These are phyloP conservation scores for Leccinum obscurum DNA, from an alignment of 768 basidiomycete genomes.

Conservation along the genomic window DNA sequence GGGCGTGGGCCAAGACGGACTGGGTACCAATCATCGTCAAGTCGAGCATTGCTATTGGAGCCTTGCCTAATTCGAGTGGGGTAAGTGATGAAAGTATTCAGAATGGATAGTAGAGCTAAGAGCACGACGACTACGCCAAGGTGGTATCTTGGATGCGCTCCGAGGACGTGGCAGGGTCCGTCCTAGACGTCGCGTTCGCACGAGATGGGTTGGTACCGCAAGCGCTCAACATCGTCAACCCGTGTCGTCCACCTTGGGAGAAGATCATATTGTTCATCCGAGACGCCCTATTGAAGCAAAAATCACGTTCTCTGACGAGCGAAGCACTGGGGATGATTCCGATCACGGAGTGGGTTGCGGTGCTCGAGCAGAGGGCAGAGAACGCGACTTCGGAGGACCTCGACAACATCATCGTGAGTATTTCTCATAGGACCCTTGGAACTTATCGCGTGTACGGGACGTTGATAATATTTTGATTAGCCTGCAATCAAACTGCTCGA, in stretches of 20 bases:
- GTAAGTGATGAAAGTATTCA: constrained; percentile 21
- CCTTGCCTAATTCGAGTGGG: constrained; percentile 34
- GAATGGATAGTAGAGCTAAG: not conserved
- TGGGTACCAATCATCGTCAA: constrained; percentile 39
- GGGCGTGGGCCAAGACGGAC: constrained; percentile 36
- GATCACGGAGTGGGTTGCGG: constrained; percentile 31
- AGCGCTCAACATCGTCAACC: constrained; percentile 40
- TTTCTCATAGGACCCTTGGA: not conserved
- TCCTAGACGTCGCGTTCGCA: constrained; percentile 35
- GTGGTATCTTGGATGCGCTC: constrained; percentile 39
- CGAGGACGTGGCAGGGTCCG: constrained; percentile 34
- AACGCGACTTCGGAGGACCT: constrained; percentile 10
- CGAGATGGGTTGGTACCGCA: constrained; percentile 12
- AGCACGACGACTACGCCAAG: not conserved
- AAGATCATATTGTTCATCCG: constrained; percentile 27
- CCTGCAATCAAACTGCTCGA: constrained; percentile 35
- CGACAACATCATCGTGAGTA: constrained; percentile 5
- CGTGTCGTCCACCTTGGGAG: constrained; percentile 34
- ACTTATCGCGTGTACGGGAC: not conserved
- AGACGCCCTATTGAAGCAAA: constrained; percentile 16
- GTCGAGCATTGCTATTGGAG: constrained; percentile 29
- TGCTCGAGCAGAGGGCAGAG: constrained; percentile 28
- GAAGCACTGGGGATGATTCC: constrained; percentile 23
- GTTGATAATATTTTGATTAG: constrained; percentile 15
- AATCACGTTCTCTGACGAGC: constrained; percentile 1